Evolutionary conservation across 257 asterid species (phyloP).

Genomic region (Marsdenia floribunda): DNA sequence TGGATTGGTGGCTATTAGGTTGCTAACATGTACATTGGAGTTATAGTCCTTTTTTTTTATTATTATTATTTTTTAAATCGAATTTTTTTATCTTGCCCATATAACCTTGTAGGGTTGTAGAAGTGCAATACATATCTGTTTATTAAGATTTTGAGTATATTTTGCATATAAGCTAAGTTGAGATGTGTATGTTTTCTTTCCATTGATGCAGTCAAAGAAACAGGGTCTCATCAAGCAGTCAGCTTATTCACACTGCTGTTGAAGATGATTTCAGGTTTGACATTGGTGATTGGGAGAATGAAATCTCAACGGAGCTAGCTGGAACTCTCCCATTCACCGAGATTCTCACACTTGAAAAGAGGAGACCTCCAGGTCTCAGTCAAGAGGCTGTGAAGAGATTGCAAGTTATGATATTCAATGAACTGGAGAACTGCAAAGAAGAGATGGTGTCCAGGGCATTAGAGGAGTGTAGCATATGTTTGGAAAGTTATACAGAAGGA

Average conservation of each 20-base stretch:
- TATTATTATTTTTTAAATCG: too few relatives aligned
- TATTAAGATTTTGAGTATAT: neutral
- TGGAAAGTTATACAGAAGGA: conserved; percentile 66
- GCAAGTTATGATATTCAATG: conserved; percentile 37
- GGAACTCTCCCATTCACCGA: conserved; percentile 27
- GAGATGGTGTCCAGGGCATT: conserved; percentile 23
- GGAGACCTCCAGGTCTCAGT: conserved; percentile 69
- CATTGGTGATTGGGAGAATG: conserved; percentile 63
- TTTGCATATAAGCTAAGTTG: neutral
- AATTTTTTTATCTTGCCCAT: neutral
- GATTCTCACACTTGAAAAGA: conserved; percentile 23
- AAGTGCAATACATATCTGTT: neutral
- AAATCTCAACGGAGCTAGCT: conserved; percentile 38
- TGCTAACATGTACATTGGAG: neutral
- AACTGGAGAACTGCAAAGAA: conserved; percentile 24
- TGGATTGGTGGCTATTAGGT: neutral
- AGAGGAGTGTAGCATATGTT: conserved; percentile 53
- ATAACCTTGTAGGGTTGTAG: neutral
- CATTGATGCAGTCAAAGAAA: conserved; percentile 11
- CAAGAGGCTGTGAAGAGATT: conserved; percentile 49
- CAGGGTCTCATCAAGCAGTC: conserved; percentile 36
- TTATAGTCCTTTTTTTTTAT: neutral
- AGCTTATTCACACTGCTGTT: conserved; percentile 20
- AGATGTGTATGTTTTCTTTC: neutral
- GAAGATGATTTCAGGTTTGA: conserved; percentile 55